These are phyloP conservation scores for Urochloa ruziziensis DNA, from an alignment of 176 grass and related monocot species.

Conservation along the genomic window DNA sequence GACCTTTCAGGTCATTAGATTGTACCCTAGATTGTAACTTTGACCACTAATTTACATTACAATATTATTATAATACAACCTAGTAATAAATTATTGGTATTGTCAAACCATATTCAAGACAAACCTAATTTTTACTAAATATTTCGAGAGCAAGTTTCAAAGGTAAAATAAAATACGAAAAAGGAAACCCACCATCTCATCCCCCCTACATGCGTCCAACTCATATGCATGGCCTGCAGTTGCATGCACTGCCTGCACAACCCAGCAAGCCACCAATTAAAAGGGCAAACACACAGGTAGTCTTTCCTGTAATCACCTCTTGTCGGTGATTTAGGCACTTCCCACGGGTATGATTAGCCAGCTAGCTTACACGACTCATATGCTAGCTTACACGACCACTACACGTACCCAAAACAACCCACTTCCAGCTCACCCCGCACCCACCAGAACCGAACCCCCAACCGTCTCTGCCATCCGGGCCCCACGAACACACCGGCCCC, in stretches of 20 bases:
- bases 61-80: neutral
- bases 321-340: conserved; percentile 28
- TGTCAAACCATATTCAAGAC: neutral
- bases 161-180: neutral
- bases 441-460: neutral
- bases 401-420: neutral
- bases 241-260: neutral
- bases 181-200: neutral
- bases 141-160: neutral
- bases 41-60: neutral
- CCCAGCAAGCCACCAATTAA: neutral
- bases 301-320: neutral
- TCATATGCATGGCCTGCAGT: neutral
- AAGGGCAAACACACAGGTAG: neutral
- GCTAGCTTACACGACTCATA: neutral
- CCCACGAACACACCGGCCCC: neutral
- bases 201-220: neutral
- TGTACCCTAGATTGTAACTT: neutral
- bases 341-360: conserved; percentile 23
- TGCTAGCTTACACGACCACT: neutral
- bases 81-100: no score
- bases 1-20: neutral
- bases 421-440: conserved; percentile 34
- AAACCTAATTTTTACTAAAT: neutral
- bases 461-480: neutral